Evolutionary conservation across 2,329 filamentous ascomycete genomes (phyloP).

Genomic region (Pseudophaeomoniella oleicola): DNA sequence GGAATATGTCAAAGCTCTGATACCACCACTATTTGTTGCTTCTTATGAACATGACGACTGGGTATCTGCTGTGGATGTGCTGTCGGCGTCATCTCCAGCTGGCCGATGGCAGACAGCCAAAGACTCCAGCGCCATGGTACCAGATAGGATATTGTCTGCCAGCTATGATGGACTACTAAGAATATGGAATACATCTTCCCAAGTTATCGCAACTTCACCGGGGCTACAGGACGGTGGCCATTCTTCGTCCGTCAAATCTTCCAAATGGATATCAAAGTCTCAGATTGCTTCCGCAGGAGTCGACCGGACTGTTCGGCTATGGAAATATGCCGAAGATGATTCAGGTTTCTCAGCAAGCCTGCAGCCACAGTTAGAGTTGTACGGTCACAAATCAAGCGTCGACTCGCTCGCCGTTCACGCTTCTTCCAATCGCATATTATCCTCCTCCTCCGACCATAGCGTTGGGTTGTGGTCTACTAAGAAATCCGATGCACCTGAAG

Average conservation of each 20-base stretch:
- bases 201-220: conserved; percentile 64
- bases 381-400: conserved; percentile 63
- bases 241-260: conserved; percentile 62
- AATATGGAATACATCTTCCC: conserved; percentile 81
- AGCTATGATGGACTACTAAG: conserved; percentile 82
- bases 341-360: conserved; percentile 47
- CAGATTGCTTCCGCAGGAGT: conserved; percentile 72
- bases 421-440: conserved; percentile 62
- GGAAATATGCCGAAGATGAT: conserved; percentile 65
- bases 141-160: conserved; percentile 71
- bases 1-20: conserved; percentile 83
- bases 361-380: conserved; percentile 64
- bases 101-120: conserved; percentile 40
- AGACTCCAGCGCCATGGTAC: conserved; percentile 33
- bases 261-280: conserved; percentile 63
- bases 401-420: conserved; percentile 62
- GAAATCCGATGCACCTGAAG: conserved; percentile 60
- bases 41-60: conserved; percentile 97
- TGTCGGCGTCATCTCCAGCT: conserved; percentile 52
- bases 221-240: conserved; percentile 56
- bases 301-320: conserved; percentile 74
- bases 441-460: conserved; percentile 67
- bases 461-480: conserved; percentile 82
- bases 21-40: conserved; percentile 77
- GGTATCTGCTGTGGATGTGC: conserved; percentile 75